Evolutionary conservation across 2,329 filamentous ascomycete species (phyloP), one percentile per base, ranked within the genome.

Genomic region (Truncatella angustata): DNA sequence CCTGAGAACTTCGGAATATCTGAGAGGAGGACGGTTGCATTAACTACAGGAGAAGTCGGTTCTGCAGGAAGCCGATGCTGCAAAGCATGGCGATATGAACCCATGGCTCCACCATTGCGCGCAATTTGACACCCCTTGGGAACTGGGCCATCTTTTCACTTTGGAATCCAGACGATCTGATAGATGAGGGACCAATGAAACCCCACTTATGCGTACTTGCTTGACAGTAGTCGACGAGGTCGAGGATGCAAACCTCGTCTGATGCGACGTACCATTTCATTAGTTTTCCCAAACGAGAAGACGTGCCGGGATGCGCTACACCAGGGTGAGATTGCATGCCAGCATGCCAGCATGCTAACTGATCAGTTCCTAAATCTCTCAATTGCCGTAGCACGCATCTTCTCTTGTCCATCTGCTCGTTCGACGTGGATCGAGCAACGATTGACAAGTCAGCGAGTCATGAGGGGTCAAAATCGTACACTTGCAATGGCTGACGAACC

Each of bases 181-280:
- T n/a, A 43, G 40, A n/a, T 43, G 21, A n/a, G 21, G n/a, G 14
- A 5, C 40, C 40, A 43, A 43, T 43, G n/a, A 43, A 43, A 43
- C 9, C 36, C n/a, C 36, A 11, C 36, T n/a, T 39, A 7, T 39
- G 14, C n/a, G 36, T 39, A 39, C 36, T 16, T n/a, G 16, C 36
- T 3, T 9, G 18, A 39, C n/a, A 16, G n/a, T 39, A 39, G n/a
- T n/a, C n/a, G 36, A 20, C 7, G 36, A 39, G 3, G 36, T 39
- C 2, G 7, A 9, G 9, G 36, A 39, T 39, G 36, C 36, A 16
- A n/a, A 3, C 7, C 28, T 32, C 14, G 28, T 32, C 28, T 32
- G 28, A 32, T 14, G 7, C 14, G 28, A 7, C 14, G 14, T 14
- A 32, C 36, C 16, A 39, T 39, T 39, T 9, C 36, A 39, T 39